A percentile compares a stretch with the other conserved stretches of the same genome.
Evolutionary conservation across 257 asterid genomes (phyloP).

Genomic region (Ballota nigra): DNA sequence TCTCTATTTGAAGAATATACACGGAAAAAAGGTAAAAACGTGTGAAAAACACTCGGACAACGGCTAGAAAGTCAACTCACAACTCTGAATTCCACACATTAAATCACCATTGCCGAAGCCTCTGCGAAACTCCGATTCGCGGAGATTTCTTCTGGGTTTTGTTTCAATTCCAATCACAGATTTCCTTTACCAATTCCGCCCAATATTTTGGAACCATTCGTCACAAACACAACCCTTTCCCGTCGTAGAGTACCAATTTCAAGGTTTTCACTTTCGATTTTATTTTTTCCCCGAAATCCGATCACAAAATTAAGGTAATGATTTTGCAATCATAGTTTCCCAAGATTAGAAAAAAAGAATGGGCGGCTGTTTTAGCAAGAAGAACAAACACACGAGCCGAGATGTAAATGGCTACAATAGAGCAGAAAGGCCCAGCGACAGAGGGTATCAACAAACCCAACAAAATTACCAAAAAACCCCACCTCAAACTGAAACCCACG

Average conservation of each 20-base stretch:
- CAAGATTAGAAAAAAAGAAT: background rate
- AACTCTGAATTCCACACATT: conserved; percentile 1
- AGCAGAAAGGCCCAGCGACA: conserved; percentile 31
- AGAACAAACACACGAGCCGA: conserved; percentile 27
- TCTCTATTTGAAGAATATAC: background rate
- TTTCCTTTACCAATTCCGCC: background rate
- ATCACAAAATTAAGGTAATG: conserved; percentile 13
- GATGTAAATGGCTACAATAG: conserved; percentile 37
- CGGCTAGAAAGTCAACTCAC: conserved; percentile 16
- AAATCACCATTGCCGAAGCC: conserved; percentile 4
- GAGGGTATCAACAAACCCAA: conserved; percentile 37
- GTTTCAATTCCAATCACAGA: background rate
- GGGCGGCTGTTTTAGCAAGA: conserved; percentile 76
- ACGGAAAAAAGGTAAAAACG: conserved; percentile 20
- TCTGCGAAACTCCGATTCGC: background rate
- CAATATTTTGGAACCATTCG: background rate
- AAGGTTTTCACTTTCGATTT: background rate
- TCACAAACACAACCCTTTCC: background rate
- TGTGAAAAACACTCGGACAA: conserved; percentile 11
- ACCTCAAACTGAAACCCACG: conserved; percentile 22
- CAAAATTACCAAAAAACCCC: conserved; percentile 43
- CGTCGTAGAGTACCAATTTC: background rate
- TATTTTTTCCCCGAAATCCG: conserved; percentile 2
- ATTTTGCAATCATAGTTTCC: background rate
- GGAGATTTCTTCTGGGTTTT: background rate